A percentile compares a stretch with the other conserved stretches of the same genome.
Evolutionary conservation across 306 rosid genomes (phyloP).

Genomic region (Dryas drummondii): DNA sequence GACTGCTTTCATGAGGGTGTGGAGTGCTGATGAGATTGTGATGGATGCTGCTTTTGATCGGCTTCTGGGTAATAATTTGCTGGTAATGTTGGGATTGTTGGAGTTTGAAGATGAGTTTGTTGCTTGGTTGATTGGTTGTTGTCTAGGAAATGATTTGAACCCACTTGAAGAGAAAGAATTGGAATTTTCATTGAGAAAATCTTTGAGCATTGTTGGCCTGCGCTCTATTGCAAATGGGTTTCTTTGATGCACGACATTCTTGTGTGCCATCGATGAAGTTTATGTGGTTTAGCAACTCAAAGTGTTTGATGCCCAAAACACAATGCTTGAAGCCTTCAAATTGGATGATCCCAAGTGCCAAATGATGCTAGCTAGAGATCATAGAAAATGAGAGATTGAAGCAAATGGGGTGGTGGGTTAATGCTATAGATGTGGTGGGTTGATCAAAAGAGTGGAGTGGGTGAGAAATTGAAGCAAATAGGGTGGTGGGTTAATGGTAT

Average conservation of each 20-base stretch:
- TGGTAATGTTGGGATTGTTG: conserved; percentile 5
- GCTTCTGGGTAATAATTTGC: conserved; percentile 4
- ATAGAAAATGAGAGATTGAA: too few species aligned
- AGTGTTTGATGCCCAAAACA: background rate
- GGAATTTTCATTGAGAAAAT: conserved; percentile 53
- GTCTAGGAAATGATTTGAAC: conserved; percentile 56
- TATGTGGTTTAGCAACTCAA: background rate
- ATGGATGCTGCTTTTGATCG: conserved; percentile 23
- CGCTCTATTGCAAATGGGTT: conserved; percentile 40
- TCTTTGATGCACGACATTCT: conserved; percentile 28
- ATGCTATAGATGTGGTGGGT: too few species aligned
- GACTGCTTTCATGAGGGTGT: conserved; percentile 47
- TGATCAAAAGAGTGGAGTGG: too few species aligned
- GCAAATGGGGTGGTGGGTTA: too few species aligned
- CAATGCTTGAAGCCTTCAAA: background rate
- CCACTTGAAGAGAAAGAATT: conserved; percentile 52
- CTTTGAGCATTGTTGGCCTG: conserved; percentile 59
- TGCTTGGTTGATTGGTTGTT: conserved; percentile 11
- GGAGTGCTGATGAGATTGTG: conserved; percentile 52
- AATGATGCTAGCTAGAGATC: too few species aligned
- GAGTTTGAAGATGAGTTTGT: conserved; percentile 6
- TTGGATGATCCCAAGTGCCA: background rate
- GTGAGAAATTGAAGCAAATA: background rate
- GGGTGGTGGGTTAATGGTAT: background rate
- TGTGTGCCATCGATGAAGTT: conserved; percentile 15